Evolutionary conservation across 768 basidiomycete genomes (phyloP).

Genomic region (Termitomyces sp.): DNA sequence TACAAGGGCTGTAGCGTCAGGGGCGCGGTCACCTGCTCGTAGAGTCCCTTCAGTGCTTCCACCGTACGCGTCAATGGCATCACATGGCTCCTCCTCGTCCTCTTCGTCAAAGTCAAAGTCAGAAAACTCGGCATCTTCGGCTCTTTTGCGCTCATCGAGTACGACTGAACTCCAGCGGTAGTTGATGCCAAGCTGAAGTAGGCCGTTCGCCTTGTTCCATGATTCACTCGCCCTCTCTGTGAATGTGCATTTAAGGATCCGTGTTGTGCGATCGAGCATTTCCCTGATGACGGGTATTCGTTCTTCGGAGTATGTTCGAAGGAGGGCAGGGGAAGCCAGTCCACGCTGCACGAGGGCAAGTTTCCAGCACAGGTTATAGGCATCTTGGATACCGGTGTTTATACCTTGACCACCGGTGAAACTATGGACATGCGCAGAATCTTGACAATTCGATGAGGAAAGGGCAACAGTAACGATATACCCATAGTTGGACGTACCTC

Average conservation of each 20-base stretch:
- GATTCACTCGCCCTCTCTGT: constrained; percentile 6
- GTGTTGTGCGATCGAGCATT: constrained; percentile 37
- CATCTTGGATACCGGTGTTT: constrained; percentile 22
- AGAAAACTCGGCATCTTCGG: constrained; percentile 10
- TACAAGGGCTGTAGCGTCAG: constrained; percentile 33
- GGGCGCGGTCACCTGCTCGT: constrained; percentile 40
- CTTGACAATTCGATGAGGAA: constrained; percentile 20
- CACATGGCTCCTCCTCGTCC: constrained; percentile 11
- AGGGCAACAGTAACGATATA: neutral
- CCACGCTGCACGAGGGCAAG: constrained; percentile 35
- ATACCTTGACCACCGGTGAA: constrained; percentile 36
- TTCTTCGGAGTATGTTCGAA: constrained; percentile 37
- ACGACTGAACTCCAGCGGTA: constrained; percentile 47
- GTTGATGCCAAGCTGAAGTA: constrained; percentile 46
- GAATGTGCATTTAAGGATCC: constrained; percentile 20
- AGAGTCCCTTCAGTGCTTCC: constrained; percentile 20
- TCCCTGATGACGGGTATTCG: constrained; percentile 40
- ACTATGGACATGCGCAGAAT: constrained; percentile 44
- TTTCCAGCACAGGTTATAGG: constrained; percentile 41
- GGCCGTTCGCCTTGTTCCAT: constrained; percentile 17
- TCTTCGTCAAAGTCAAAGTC: constrained; percentile 7
- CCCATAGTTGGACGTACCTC: constrained; percentile 27
- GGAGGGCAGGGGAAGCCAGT: constrained; percentile 27
- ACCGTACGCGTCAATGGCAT: constrained; percentile 19
- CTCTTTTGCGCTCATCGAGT: constrained; percentile 31